Conservation (phyloP, 139 green algal species). For the Chlamydomonas sp. region DNA sequence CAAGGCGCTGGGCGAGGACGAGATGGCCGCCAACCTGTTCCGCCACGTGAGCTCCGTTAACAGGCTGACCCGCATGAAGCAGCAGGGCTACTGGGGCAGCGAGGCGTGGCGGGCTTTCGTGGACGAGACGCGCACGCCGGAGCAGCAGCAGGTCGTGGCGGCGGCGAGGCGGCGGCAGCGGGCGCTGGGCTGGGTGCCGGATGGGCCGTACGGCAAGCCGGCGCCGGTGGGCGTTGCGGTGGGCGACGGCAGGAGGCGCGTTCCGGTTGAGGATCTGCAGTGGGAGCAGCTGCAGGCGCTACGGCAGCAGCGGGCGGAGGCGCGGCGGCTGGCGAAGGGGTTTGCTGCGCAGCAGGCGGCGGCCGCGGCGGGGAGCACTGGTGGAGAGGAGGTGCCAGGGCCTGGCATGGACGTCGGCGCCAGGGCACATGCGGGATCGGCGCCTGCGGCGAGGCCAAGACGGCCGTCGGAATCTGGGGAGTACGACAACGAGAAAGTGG, state of each 20-base stretch:
- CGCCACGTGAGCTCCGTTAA: slow-evolving; percentile 26
- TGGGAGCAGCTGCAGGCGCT: slow-evolving; percentile 20
- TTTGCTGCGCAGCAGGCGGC: neutral
- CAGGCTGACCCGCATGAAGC: slow-evolving; percentile 29
- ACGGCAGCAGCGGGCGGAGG: slow-evolving; percentile 1
- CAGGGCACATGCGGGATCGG: neutral
- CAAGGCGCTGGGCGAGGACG: slow-evolving; percentile 37
- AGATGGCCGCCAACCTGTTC: slow-evolving; percentile 33
- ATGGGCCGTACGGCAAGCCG: slow-evolving; percentile 5
- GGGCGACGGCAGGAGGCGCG: neutral
- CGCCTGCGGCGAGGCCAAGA: neutral
- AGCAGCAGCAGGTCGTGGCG: slow-evolving; percentile 10
- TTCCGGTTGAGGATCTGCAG: slow-evolving; percentile 15
- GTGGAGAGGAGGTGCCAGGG: neutral
- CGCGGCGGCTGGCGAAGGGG: neutral
- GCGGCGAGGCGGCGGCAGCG: slow-evolving; percentile 1
- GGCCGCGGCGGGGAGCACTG: neutral
- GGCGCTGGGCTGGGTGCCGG: slow-evolving; percentile 23
- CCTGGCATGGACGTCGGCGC: neutral
- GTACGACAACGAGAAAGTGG: neutral
- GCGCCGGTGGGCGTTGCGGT: neutral
- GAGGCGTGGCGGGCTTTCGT: slow-evolving; percentile 39
- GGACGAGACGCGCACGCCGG: neutral
- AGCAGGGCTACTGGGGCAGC: slow-evolving; percentile 40
- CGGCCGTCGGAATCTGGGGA: neutral